Evolutionary conservation across 139 green algal genomes (phyloP), one percentile per base, ranked within the genome.

Genomic region (Gonium pectorale): DNA sequence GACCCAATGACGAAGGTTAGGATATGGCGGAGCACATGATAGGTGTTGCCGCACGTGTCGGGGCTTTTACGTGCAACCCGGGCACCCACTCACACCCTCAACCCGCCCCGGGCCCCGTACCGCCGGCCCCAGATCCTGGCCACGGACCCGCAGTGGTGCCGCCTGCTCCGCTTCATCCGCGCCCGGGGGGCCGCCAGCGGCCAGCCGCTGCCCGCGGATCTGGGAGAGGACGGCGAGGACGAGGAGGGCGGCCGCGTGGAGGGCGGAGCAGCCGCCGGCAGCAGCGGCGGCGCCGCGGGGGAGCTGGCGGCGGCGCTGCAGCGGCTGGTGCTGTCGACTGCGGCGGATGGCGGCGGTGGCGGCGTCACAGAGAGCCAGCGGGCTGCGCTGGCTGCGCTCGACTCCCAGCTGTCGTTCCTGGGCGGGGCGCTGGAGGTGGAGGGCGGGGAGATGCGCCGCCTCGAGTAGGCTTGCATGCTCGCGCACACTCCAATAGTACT

Each of bases 51-150:
- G n/a, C n/a, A n/a, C n/a, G n/a, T n/a, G n/a, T n/a, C n/a, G n/a
- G n/a, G n/a, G n/a, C n/a, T n/a, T n/a, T n/a, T n/a, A n/a, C n/a
- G n/a, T n/a, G n/a, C n/a, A n/a, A n/a, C n/a, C n/a, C n/a, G n/a
- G n/a, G n/a, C n/a, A n/a, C n/a, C n/a, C n/a, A n/a, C n/a, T n/a
- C n/a, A n/a, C n/a, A n/a, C n/a, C n/a, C n/a, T n/a, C n/a, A n/a
- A n/a, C n/a, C n/a, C n/a, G n/a, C n/a, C n/a, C n/a, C n/a, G n/a
- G n/a, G n/a, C n/a, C n/a, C n/a, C n/a, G n/a, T n/a, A n/a, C n/a
- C n/a, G n/a, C n/a, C n/a, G n/a, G n/a, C n/a, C n/a, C n/a, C 40
- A 68, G 31, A 73, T 90, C 29, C 75, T 90, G 66, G 56, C 40
- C 26, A 3, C 37, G 5, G 86, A 90, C 80, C 75, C 54, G 24